These are phyloP conservation scores for Pulveroboletus sp. DNA, from an alignment of 1,284 basidiomycete genomes.

Conservation along the genomic window DNA sequence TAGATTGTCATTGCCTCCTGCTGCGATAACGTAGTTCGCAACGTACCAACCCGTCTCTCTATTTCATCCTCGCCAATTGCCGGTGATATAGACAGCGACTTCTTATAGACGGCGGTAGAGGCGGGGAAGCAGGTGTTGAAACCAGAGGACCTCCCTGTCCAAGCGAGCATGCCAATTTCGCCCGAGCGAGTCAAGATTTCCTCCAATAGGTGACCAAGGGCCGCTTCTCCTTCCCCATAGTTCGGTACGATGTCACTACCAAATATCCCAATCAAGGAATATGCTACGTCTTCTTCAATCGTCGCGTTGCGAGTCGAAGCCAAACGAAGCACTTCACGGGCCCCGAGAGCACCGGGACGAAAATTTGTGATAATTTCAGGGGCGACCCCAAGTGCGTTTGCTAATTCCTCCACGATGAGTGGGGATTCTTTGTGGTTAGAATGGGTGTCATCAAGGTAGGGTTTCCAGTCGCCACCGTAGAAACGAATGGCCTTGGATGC, in stretches of 20 bases:
- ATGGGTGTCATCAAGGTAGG: conserved; percentile 1
- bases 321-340: conserved; percentile 9
- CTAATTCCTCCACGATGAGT: conserved; percentile 11
- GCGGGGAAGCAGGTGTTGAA: conserved; percentile 14
- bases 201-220: conserved; percentile 18
- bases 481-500: background rate
- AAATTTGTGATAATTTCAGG: conserved; percentile 9
- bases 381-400: background rate
- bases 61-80: conserved; percentile 1
- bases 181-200: conserved; percentile 11
- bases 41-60: background rate
- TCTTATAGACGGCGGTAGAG: conserved; percentile 7
- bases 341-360: background rate
- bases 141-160: conserved; percentile 15
- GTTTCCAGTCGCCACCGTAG: background rate
- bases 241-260: conserved; percentile 8
- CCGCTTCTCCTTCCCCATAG: conserved; percentile 12
- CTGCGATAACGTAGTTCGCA: background rate
- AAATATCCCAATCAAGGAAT: conserved; percentile 19
- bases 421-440: conserved; percentile 17
- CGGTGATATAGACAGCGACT: background rate
- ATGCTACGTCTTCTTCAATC: conserved; percentile 12
- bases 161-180: conserved; percentile 11
- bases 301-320: conserved; percentile 9
- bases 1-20: conserved; percentile 5